These are phyloP conservation scores for Patellaria atrata DNA, from an alignment of 495 filamentous ascomycete species.

Conservation along the genomic window DNA sequence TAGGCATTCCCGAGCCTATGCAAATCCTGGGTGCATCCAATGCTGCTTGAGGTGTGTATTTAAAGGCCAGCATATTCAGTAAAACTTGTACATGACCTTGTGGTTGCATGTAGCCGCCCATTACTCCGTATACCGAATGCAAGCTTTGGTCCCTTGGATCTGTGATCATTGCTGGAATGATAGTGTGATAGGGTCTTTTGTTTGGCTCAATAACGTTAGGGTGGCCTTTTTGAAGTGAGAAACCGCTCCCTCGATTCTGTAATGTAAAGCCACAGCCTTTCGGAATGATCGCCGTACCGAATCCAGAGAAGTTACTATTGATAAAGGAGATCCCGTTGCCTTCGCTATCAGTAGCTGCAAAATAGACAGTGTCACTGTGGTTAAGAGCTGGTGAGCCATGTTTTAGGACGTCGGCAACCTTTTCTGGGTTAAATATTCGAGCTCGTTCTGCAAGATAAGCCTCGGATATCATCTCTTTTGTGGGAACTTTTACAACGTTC, in stretches of 20 bases:
- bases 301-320: slow-evolving; percentile 85
- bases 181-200: slow-evolving; percentile 96
- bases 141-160: slow-evolving; percentile 54
- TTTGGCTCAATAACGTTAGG: slow-evolving; percentile 65
- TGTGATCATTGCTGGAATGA: slow-evolving; percentile 86
- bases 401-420: slow-evolving; percentile 39
- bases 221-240: slow-evolving; percentile 49
- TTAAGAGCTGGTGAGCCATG: slow-evolving; percentile 57
- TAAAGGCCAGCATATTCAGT: slow-evolving; percentile 76
- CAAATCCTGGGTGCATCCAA: slow-evolving; percentile 83
- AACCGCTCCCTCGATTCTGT: slow-evolving; percentile 86
- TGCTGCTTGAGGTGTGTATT: slow-evolving; percentile 74
- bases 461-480: slow-evolving; percentile 41
- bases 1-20: slow-evolving; percentile 53
- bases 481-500: slow-evolving; percentile 49
- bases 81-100: slow-evolving; percentile 95
- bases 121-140: slow-evolving; percentile 81
- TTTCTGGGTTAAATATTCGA: slow-evolving; percentile 48
- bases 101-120: slow-evolving; percentile 99
- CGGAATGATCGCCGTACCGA: slow-evolving; percentile 81
- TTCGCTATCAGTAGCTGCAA: slow-evolving; percentile 59
- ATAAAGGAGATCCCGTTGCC: slow-evolving; percentile 95
- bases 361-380: slow-evolving; percentile 84
- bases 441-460: slow-evolving; percentile 55
- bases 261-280: slow-evolving; percentile 74